phyloP scores from a whole-genome alignment of 768 basidiomycete genomes.

The Calvatia gigantea region DNA sequence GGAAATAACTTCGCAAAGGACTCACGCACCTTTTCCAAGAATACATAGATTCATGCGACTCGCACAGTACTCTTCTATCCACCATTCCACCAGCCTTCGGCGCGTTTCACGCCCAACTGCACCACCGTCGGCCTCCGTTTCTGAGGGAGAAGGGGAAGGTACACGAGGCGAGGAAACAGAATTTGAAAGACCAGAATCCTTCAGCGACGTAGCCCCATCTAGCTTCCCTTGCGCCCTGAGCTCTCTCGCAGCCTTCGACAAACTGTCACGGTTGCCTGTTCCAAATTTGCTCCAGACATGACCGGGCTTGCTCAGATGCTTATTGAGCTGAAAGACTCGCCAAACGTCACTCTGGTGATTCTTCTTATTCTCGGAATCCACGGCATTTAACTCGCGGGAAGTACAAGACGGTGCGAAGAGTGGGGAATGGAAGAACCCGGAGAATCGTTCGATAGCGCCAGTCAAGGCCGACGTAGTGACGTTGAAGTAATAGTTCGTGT shows the following conservation, averaged over 20 bases:
- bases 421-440: conserved; percentile 91
- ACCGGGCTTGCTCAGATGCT: conserved; percentile 72
- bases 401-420: conserved; percentile 86
- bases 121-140: conserved; percentile 72
- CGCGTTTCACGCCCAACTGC: conserved; percentile 76
- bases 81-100: conserved; percentile 81
- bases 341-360: conserved; percentile 88
- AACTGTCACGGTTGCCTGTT: conserved; percentile 75
- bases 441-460: conserved; percentile 72
- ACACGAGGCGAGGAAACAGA: conserved; percentile 55
- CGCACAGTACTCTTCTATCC: conserved; percentile 77
- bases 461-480: conserved; percentile 61
- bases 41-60: conserved; percentile 79
- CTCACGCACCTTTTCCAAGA: conserved; percentile 69
- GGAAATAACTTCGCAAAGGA: background rate
- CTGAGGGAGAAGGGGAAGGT: conserved; percentile 26
- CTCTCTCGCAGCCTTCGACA: conserved; percentile 58
- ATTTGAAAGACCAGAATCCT: conserved; percentile 27
- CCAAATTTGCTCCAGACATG: conserved; percentile 94
- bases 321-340: conserved; percentile 95
- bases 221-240: conserved; percentile 49
- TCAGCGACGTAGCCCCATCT: conserved; percentile 38
- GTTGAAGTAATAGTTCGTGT: conserved; percentile 87
- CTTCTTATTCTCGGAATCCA: conserved; percentile 97
- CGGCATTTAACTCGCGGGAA: conserved; percentile 87